Evolutionary conservation across 352 stramenopile species (phyloP).

Genomic region (Thraustochytrium striatum): DNA sequence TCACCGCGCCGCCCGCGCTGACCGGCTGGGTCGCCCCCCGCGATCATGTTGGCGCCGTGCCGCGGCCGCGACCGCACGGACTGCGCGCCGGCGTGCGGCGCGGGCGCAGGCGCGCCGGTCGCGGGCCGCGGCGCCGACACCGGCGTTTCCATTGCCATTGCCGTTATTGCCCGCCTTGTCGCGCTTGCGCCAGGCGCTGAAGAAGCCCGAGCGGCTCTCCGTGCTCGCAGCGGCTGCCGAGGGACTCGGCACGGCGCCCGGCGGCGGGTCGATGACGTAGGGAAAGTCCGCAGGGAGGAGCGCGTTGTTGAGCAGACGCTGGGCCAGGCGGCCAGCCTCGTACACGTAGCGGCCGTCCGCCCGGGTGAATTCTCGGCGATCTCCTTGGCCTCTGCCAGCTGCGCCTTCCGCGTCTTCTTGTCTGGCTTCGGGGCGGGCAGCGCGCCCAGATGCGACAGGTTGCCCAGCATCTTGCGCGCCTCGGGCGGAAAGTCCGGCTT

Average conservation of each 20-base stretch:
- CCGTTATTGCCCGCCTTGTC: neutral
- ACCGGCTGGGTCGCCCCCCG: constrained; percentile 15
- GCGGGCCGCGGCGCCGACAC: neutral
- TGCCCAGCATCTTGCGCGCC: constrained; percentile 63
- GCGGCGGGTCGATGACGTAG: constrained; percentile 71
- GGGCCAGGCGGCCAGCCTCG: no score
- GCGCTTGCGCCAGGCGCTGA: neutral
- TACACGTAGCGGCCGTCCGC: no score
- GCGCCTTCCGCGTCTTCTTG: constrained; percentile 64
- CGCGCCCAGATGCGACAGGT: constrained; percentile 66
- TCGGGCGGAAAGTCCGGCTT: constrained; percentile 58
- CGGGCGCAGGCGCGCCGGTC: neutral
- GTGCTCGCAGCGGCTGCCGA: constrained; percentile 58
- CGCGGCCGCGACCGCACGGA: constrained; percentile 49
- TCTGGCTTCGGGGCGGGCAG: constrained; percentile 60
- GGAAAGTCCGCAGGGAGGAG: constrained; percentile 68
- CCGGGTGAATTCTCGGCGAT: no score
- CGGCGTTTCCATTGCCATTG: constrained; percentile 43
- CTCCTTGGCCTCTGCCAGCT: constrained; percentile 16
- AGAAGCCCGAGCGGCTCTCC: constrained; percentile 66
- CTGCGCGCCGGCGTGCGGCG: neutral
- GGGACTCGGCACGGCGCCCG: constrained; percentile 51
- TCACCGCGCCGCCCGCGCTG: constrained; percentile 56
- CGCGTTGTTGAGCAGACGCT: constrained; percentile 63
- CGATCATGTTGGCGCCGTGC: constrained; percentile 52